Evolutionary conservation across 2,329 filamentous ascomycete species (phyloP), one percentile per base, ranked within the genome.

Genomic region (Drechslerella dactyloides): DNA sequence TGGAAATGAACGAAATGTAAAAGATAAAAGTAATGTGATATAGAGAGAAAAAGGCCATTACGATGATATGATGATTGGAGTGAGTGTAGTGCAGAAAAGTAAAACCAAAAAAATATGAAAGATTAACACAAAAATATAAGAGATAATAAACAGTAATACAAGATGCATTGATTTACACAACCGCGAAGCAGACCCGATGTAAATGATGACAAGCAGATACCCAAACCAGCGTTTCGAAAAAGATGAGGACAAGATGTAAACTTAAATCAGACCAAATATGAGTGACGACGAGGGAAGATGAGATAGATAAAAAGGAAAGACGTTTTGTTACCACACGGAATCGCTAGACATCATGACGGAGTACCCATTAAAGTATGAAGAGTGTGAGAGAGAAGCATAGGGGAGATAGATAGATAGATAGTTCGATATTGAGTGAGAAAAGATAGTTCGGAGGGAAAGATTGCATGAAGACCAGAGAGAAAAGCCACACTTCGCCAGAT

Each of bases 331-430:
- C 68, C 60, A 72, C 66, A 64, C 60, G 48, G 57, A 56, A 42
- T 72, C 68, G 68, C 68, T 72, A 72, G 68, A 72, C 68, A 72
- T 72, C 68, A 72, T 72, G 68, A 72, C 64, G 57, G 63, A 69
- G 64, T 59, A 72, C 53, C 68, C 68, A 72, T 72, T 72, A 72
- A 72, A n/a, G 60, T 64, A 37, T 63, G 37, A 44, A 48, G 21
- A n/a, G 23, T 30, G 33, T 6, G 59, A 27, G 42, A 19, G 46
- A 58, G 52, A 60, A 52, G 55, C 54, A 64, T 63, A 48, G 59
- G 52, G 62, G 33, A 40, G 56, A 59, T 48, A 50, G 37, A 52
- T 52, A 50, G 33, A 42, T 44, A 50, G 37, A 52, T 52, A 40
- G 57, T 54, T 40, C 51, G 42, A 57, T 44, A 69, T 33, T 55